A percentile compares a stretch with the other conserved stretches of the same genome.
phyloP scores from a whole-genome alignment of 192 early-diverging fungal genomes.

The Spizellomyces sp. region DNA sequence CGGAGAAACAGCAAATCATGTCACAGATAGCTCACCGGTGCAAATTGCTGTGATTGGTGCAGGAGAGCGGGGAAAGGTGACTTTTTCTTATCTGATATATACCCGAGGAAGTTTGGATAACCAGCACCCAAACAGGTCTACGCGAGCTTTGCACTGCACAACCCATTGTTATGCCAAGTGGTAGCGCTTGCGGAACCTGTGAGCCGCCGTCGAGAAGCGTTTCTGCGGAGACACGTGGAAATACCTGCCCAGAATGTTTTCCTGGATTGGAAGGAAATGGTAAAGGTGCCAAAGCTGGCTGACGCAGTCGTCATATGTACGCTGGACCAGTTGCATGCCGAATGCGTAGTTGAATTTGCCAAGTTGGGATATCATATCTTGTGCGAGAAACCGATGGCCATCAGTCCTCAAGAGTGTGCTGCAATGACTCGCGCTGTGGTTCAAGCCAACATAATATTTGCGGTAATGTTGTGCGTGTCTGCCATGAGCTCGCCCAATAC shows the following conservation, averaged over 20 bases:
- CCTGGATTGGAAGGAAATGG: slow-evolving; percentile 45
- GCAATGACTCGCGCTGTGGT: slow-evolving; percentile 50
- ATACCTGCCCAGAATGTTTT: slow-evolving; percentile 38
- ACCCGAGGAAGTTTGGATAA: background rate
- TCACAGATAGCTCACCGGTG: slow-evolving; percentile 1
- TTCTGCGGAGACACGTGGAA: slow-evolving; percentile 28
- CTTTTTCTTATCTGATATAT: slow-evolving; percentile 9
- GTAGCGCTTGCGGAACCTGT: slow-evolving; percentile 56
- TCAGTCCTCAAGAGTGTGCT: slow-evolving; percentile 50
- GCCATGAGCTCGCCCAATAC: slow-evolving; percentile 16
- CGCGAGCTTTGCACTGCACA: slow-evolving; percentile 36
- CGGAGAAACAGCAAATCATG: background rate
- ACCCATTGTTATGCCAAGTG: slow-evolving; percentile 47
- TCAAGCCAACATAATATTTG: slow-evolving; percentile 44
- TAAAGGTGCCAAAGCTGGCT: slow-evolving; percentile 42
- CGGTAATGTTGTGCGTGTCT: slow-evolving; percentile 18
- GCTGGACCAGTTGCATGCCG: slow-evolving; percentile 52
- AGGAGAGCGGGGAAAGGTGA: slow-evolving; percentile 49
- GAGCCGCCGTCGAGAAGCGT: slow-evolving; percentile 33
- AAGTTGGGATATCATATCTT: slow-evolving; percentile 60
- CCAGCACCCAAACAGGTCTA: slow-evolving; percentile 33
- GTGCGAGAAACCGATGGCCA: slow-evolving; percentile 72
- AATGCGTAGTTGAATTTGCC: slow-evolving; percentile 55
- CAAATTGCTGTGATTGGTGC: slow-evolving; percentile 49
- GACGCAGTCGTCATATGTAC: slow-evolving; percentile 53